These are phyloP conservation scores for Colletotrichum gigasporum DNA, from an alignment of 2,329 filamentous ascomycete species.

Conservation along the genomic window DNA sequence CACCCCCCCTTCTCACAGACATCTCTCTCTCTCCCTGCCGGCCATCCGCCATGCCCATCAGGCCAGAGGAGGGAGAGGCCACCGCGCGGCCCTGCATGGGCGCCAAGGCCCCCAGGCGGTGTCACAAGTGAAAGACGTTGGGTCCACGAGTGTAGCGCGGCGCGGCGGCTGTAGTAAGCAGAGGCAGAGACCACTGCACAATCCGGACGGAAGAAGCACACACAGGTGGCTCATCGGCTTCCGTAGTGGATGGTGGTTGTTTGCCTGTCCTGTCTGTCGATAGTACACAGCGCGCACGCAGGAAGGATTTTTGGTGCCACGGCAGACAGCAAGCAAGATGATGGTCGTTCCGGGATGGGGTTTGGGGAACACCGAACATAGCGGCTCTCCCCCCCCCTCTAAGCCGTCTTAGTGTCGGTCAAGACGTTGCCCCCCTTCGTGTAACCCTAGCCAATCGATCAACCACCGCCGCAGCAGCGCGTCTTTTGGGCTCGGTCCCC, in stretches of 20 bases:
- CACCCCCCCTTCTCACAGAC: background rate
- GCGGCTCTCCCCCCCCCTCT: no score
- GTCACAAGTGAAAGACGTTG: background rate
- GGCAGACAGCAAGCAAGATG: no score
- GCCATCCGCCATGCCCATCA: background rate
- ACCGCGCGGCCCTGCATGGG: conserved; percentile 25
- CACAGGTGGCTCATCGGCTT: conserved; percentile 13
- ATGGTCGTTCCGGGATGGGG: conserved; percentile 19
- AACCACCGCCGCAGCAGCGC: conserved; percentile 7
- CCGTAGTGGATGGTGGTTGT: background rate
- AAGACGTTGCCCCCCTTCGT: conserved; percentile 1
- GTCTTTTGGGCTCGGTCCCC: conserved; percentile 25
- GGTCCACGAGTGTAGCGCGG: background rate
- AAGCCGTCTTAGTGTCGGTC: conserved; percentile 23
- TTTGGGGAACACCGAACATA: conserved; percentile 30
- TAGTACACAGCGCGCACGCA: no score
- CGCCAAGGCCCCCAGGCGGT: background rate
- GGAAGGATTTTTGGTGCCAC: background rate
- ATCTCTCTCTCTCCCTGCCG: background rate
- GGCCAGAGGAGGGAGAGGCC: no score
- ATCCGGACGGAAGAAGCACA: conserved; percentile 2
- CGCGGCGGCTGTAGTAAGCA: conserved; percentile 4
- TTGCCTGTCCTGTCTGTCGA: no score
- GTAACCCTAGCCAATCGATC: background rate
- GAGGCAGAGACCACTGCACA: conserved; percentile 13